A percentile compares a stretch with the other conserved stretches of the same genome.
phyloP scores from a whole-genome alignment of 371 early-diverging fungal species.

The Mortierella sp. region DNA sequence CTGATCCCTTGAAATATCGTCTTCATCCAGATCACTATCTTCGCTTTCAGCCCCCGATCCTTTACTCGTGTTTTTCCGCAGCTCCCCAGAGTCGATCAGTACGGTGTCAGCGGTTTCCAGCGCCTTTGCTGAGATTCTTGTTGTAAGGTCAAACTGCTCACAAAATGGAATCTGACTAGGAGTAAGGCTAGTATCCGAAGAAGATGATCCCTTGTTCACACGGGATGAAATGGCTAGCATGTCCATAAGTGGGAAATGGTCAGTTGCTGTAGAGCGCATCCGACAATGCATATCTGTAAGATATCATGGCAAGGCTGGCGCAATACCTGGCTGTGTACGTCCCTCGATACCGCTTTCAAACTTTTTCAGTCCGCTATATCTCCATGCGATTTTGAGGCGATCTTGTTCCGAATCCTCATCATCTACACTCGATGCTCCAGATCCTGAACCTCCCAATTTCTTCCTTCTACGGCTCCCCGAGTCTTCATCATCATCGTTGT shows the following conservation, averaged over 20 bases:
- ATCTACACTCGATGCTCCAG: slow-evolving; percentile 22
- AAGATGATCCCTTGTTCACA: slow-evolving; percentile 22
- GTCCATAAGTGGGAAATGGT: not conserved
- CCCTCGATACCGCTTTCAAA: slow-evolving; percentile 62
- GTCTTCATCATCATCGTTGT: slow-evolving; percentile 58
- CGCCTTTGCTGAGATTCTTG: slow-evolving; percentile 64
- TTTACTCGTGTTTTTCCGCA: slow-evolving; percentile 22
- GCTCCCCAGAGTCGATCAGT: slow-evolving; percentile 56
- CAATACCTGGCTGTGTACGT: slow-evolving; percentile 33
- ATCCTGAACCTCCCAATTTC: slow-evolving; percentile 11
- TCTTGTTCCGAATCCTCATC: slow-evolving; percentile 64
- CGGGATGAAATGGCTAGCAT: slow-evolving; percentile 42
- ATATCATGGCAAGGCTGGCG: not conserved
- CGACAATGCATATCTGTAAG: not conserved
- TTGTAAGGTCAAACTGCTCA: slow-evolving; percentile 84
- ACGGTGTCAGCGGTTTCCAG: slow-evolving; percentile 64
- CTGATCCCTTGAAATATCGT: slow-evolving; percentile 23
- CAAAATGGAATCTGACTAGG: slow-evolving; percentile 69
- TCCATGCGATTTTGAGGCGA: slow-evolving; percentile 92
- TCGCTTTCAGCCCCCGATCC: slow-evolving; percentile 1
- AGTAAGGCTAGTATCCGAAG: slow-evolving; percentile 14
- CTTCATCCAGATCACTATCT: slow-evolving; percentile 41
- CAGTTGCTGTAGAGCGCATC: not conserved
- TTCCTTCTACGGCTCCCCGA: slow-evolving; percentile 11
- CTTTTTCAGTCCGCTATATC: slow-evolving; percentile 86